phyloP scores from a whole-genome alignment of 1,284 basidiomycete species.

The Trametes hirsuta region DNA sequence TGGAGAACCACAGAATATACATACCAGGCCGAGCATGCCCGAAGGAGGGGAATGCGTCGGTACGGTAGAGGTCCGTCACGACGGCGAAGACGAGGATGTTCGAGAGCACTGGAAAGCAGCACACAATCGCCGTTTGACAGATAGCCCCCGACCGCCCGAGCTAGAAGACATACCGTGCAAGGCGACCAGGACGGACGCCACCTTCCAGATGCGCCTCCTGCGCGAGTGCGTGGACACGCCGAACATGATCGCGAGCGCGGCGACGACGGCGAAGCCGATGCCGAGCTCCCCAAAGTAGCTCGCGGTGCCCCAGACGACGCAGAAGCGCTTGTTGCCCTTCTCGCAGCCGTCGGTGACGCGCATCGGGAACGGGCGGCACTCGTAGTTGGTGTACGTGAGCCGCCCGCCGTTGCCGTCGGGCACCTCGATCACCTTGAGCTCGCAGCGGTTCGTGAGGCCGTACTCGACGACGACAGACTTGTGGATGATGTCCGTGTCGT shows the following conservation, averaged over 20 bases:
- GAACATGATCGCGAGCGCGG: conserved; percentile 60
- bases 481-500: conserved; percentile 49
- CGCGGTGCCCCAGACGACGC: conserved; percentile 71
- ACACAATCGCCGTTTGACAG: background rate
- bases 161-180: conserved; percentile 52
- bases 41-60: conserved; percentile 51
- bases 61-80: conserved; percentile 63
- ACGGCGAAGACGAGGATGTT: conserved; percentile 65
- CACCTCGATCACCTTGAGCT: conserved; percentile 51
- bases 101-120: conserved; percentile 48
- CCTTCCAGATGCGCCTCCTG: conserved; percentile 74
- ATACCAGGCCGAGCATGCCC: conserved; percentile 62
- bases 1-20: conserved; percentile 23
- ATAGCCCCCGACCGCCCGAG: background rate
- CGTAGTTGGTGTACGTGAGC: conserved; percentile 55
- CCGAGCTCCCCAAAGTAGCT: conserved; percentile 64
- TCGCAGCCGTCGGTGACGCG: conserved; percentile 66
- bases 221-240: conserved; percentile 74
- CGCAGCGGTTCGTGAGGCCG: conserved; percentile 62
- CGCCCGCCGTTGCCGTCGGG: conserved; percentile 49
- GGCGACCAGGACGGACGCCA: conserved; percentile 62
- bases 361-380: conserved; percentile 68
- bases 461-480: conserved; percentile 55
- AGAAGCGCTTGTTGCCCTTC: conserved; percentile 60
- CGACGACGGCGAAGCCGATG: conserved; percentile 62